Base-by-base conservation (phyloP, 768 basidiomycete species). In the Phlegmacium glaucopus region DNA sequence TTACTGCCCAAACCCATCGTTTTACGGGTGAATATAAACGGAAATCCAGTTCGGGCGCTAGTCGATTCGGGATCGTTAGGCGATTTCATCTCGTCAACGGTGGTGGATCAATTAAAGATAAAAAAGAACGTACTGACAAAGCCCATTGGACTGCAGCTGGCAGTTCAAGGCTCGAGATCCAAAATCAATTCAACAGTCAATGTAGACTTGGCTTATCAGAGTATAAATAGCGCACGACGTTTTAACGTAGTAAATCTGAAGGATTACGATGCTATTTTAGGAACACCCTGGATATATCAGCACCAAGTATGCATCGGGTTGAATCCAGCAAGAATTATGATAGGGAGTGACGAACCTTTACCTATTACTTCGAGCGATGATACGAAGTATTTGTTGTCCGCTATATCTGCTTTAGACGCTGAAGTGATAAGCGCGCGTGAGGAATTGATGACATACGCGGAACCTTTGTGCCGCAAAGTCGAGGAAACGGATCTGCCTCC, bases 191-290 rank as follows among this genome's bases (percentile, higher is more conserved):
- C 1, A 49, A 32, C 6, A 67, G 55, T 0, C 5, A 54, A 0
- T n/a, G n/a, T n/a, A n/a, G n/a, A n/a, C n/a, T 35, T 75, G 7
- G 28, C 54, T 15, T 75, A 71, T 49, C 68, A 72, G 50, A 13
- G 28, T 0, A 66, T 73, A 0, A 64, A 10, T 15, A 44, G 2
- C 51, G 56, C 0, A 9, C 26, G n/a, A n/a, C n/a, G n/a, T 3
- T 72, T 73, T 45, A 61, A 72, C 42, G 55, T 78, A 0, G 62
- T 63, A 0, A 76, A 77, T 44, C 2, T 77, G 0, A 59, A 63
- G 0, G 63, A 49, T 8, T 75, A 78, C 44, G 69, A 78, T 40
- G 0, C 72, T 0, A 70, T 75, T 2, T 53, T 76, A 0, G 69
- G 74, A 1, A 72, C 70, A 0, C 72, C 68, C 0, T 75, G 65